Evolutionary conservation across 1,284 basidiomycete species (phyloP), one percentile per base, ranked within the genome.

Genomic region (Tilletia horrida): DNA sequence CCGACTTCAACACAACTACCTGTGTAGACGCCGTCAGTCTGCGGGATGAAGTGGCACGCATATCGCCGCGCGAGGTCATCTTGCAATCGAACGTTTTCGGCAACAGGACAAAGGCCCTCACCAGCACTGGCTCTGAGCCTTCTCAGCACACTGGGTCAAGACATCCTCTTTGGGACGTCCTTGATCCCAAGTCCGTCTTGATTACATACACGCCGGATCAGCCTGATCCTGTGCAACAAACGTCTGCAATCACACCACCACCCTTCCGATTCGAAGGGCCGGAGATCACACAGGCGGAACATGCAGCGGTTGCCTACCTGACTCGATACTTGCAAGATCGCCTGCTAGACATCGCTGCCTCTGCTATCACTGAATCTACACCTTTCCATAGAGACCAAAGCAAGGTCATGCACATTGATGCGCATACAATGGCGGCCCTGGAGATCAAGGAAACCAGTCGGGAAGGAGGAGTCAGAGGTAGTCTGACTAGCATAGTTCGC

Each of bases 41-140:
- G 47, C 66, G 80, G 14, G 80, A 81, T 67, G 77, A 79, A 62
- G 67, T 81, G 21, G 76, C 76, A 2, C 65, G 80, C 8, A 73
- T 81, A 40, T 64, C 66, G 1, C 75, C 79, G 2, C 69, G 67
- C 25, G 80, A 81, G 67, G 67, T 80, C 14, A 75, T 81, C 11
- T 45, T 81, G 2, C 70, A 71, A 23, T 11, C 42, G 6, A 63
- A 59, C 29, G 43, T 45, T 14, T 69, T 73, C 48, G 44, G 68
- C 16, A 21, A 52, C 23, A 27, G 27, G 1, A 27, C 50, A 2
- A 25, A 27, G 11, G 14, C 21, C 14, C 13, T 7, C 11, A 13
- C 50, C 3, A 25, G 21, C 13, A 16, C 21, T 21, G 14, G 8
- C 8, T 25, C 18, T 11, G 47, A 52, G 50, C 11, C 50, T 3